Conservation (phyloP, 164 flowering plant genomes). For the Magnolia sinica region DNA sequence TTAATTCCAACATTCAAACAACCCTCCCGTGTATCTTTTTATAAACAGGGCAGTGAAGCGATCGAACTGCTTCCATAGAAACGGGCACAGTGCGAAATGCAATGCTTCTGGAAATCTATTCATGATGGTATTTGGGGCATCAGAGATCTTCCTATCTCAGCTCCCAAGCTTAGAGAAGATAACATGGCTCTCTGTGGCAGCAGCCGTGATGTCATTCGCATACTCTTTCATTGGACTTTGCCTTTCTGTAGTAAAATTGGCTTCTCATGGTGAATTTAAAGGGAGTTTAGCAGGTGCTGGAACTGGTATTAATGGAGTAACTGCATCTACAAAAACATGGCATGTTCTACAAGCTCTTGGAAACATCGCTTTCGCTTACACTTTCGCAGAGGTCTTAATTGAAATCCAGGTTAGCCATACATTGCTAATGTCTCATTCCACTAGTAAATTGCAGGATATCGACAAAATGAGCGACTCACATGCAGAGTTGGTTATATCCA, state of each 20-base stretch:
- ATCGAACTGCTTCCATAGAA: slow-evolving; percentile 30
- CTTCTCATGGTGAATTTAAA: slow-evolving; percentile 17
- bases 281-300: slow-evolving; percentile 25
- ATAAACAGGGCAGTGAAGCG: slow-evolving; percentile 23
- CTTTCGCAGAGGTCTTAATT: slow-evolving; percentile 26
- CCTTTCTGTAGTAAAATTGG: slow-evolving; percentile 20
- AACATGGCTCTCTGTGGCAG: slow-evolving; percentile 30
- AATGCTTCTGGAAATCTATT: slow-evolving; percentile 21
- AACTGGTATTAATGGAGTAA: slow-evolving; percentile 6
- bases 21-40: neutral
- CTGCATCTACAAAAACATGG: slow-evolving; percentile 26
- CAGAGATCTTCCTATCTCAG: slow-evolving; percentile 38
- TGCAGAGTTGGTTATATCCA: too few relatives aligned
- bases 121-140: slow-evolving; percentile 31
- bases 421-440: neutral
- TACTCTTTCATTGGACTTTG: slow-evolving; percentile 29
- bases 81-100: slow-evolving; percentile 28
- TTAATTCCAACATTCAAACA: neutral
- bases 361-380: slow-evolving; percentile 46
- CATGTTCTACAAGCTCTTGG: slow-evolving; percentile 36
- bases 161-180: slow-evolving; percentile 41
- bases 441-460: neutral
- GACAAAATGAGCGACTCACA: too few relatives aligned
- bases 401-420: slow-evolving; percentile 38
- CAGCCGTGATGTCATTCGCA: slow-evolving; percentile 30